phyloP scores from a whole-genome alignment of 805 yeast species.

The Zygosaccharomyces kombuchaensis region DNA sequence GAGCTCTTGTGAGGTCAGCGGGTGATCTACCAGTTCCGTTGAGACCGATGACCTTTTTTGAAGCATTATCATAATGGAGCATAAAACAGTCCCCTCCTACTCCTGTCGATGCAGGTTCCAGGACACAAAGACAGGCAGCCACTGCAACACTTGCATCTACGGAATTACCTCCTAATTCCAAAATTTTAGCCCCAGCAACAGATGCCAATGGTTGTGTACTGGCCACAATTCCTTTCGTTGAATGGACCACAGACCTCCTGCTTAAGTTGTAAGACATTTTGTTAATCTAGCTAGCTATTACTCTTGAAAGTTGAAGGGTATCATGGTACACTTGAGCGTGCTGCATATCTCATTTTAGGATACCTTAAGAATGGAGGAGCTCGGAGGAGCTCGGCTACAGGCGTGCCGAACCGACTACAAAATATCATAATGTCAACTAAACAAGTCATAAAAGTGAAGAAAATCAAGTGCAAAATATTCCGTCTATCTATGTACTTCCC shows the following conservation, averaged over 20 bases:
- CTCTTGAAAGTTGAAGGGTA: background rate
- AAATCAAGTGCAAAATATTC: background rate
- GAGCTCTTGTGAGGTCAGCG: slow-evolving; percentile 12
- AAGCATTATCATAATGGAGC: slow-evolving; percentile 48
- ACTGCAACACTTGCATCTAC: slow-evolving; percentile 62
- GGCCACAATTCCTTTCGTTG: slow-evolving; percentile 30
- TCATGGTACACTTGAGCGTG: no score
- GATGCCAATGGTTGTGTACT: slow-evolving; percentile 75
- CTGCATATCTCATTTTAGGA: background rate
- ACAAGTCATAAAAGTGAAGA: background rate
- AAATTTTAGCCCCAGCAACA: slow-evolving; percentile 63
- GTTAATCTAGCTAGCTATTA: background rate
- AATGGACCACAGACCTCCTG: slow-evolving; percentile 14
- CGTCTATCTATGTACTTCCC: slow-evolving; percentile 1
- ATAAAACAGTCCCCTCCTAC: slow-evolving; percentile 68
- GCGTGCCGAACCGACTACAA: background rate
- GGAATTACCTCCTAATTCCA: slow-evolving; percentile 69
- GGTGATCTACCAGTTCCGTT: slow-evolving; percentile 79
- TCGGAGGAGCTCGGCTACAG: background rate
- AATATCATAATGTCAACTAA: background rate
- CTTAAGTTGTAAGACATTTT: slow-evolving; percentile 14
- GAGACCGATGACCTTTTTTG: slow-evolving; percentile 55
- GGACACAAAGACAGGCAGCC: slow-evolving; percentile 50
- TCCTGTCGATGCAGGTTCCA: slow-evolving; percentile 61
- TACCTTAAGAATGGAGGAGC: no score